A percentile compares a stretch with the other conserved stretches of the same genome.
Evolutionary conservation across 768 basidiomycete genomes (phyloP).

Genomic region (Thelephora ganbajun): DNA sequence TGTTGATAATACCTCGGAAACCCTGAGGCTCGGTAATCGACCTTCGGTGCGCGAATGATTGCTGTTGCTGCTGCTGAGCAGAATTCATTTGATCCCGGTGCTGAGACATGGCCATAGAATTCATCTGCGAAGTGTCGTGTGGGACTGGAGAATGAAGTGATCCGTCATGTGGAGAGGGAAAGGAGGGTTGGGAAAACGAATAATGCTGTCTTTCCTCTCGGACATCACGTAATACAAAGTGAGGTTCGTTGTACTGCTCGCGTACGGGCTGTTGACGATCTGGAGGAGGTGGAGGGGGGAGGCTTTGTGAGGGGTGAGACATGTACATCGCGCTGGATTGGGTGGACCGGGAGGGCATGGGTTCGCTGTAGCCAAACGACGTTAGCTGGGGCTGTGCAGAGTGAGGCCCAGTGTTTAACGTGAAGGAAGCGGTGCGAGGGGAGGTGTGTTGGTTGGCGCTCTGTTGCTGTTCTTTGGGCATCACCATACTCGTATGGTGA

Average conservation of each 20-base stretch:
- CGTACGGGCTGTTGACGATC: neutral
- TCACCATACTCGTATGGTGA: constrained; percentile 28
- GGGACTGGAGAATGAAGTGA: constrained; percentile 17
- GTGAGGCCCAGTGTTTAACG: neutral
- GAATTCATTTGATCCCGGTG: constrained; percentile 8
- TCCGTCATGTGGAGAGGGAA: constrained; percentile 19
- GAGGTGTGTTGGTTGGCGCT: constrained; percentile 25
- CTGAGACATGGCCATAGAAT: constrained; percentile 22
- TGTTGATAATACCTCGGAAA: constrained; percentile 31
- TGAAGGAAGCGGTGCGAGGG: neutral
- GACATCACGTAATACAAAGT: constrained; percentile 5
- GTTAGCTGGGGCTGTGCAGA: neutral
- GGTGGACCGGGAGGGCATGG: neutral
- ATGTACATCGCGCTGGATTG: neutral
- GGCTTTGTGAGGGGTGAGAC: neutral
- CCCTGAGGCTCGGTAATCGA: constrained; percentile 44
- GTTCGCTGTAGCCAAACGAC: neutral
- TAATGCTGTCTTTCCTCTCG: constrained; percentile 40
- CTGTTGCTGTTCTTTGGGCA: constrained; percentile 31
- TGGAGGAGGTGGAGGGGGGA: constrained; percentile 14
- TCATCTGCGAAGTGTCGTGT: constrained; percentile 14
- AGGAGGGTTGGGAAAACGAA: constrained; percentile 37
- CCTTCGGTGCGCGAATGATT: constrained; percentile 42
- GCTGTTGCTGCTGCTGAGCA: constrained; percentile 23
- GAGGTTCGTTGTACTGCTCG: constrained; percentile 10